Evolutionary conservation across 441 rosid species (phyloP).

Genomic region (Populus hybrid): DNA sequence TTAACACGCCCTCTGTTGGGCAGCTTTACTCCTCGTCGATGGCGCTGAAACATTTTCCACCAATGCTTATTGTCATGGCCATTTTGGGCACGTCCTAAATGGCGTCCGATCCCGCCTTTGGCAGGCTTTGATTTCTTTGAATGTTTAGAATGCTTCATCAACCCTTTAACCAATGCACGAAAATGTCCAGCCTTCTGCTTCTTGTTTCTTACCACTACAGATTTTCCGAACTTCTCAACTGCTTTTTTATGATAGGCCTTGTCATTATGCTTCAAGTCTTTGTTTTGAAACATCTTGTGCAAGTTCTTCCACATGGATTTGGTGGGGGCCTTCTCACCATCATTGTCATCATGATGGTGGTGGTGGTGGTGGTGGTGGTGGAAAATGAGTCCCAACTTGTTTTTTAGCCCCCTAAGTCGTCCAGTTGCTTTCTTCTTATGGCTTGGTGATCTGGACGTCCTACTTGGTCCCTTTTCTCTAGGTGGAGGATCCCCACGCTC

Average conservation of each 20-base stretch:
- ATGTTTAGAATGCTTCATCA: slow-evolving; percentile 32
- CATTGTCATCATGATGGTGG: neutral
- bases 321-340: neutral
- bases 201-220: slow-evolving; percentile 11
- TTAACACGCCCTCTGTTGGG: slow-evolving; percentile 27
- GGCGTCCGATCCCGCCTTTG: neutral
- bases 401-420: slow-evolving; percentile 34
- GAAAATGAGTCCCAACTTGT: slow-evolving; percentile 47
- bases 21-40: slow-evolving; percentile 31
- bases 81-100: neutral
- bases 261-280: slow-evolving; percentile 12
- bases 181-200: slow-evolving; percentile 33
- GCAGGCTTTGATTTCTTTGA: slow-evolving; percentile 30
- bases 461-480: neutral
- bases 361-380: slow-evolving; percentile 52
- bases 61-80: slow-evolving; percentile 18
- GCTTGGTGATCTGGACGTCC: slow-evolving; percentile 14
- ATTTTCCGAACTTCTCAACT: slow-evolving; percentile 15
- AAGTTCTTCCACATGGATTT: slow-evolving; percentile 35
- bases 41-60: slow-evolving; percentile 31
- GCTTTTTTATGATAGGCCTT: slow-evolving; percentile 9
- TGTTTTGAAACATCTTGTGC: slow-evolving; percentile 18
- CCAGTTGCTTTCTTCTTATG: slow-evolving; percentile 24
- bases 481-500: neutral
- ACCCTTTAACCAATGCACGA: slow-evolving; percentile 35